Evolutionary conservation across 768 basidiomycete genomes (phyloP), one percentile per base, ranked within the genome.

Genomic region (Lyophyllum shimeji): DNA sequence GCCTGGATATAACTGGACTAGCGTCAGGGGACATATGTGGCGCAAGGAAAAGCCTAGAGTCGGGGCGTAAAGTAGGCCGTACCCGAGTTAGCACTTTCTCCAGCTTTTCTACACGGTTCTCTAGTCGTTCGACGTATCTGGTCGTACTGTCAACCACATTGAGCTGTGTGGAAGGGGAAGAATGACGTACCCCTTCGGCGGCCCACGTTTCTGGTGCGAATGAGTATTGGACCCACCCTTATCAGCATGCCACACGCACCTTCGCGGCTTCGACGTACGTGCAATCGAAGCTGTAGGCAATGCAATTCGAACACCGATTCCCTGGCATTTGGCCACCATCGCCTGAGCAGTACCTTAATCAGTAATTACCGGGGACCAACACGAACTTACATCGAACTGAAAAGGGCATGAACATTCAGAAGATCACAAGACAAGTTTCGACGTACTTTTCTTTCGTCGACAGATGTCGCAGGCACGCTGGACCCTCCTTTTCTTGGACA

Each of bases 401-500:
- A 21, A 23, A 40, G 59, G 18, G 7, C 7, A 27, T 46, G 15
- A 46, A n/a, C n/a, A n/a, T 15, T 45, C n/a, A n/a, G n/a, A 45
- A 51, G 31, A 23, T n/a, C 42, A 56, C 46, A 51, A 25, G 13
- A 18, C 34, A 15, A 9, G n/a, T n/a, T n/a, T n/a, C n/a, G 18
- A 71, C 82, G 60, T 50, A 87, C 90, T 84, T 73, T 95, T 95
- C 77, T 93, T 93, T 57, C 88, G 76, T 39, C 92, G 77, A 69
- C 92, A 94, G 0, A 84, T 80, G 66, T 93, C 91, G 67, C 92
- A 94, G 11, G 90, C 90, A 27, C 90, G 73, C 68, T 89, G 86
- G 44, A 90, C 80, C 57, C 83, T 77, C 27, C 89, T 74, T 64
- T 86, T 87, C 76, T 56, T 62, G 12, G 52, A 17, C 7, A 33